Evolutionary conservation across 805 yeast genomes (phyloP), one percentile per base, ranked within the genome.

Genomic region (Pachysolen tannophilus): DNA sequence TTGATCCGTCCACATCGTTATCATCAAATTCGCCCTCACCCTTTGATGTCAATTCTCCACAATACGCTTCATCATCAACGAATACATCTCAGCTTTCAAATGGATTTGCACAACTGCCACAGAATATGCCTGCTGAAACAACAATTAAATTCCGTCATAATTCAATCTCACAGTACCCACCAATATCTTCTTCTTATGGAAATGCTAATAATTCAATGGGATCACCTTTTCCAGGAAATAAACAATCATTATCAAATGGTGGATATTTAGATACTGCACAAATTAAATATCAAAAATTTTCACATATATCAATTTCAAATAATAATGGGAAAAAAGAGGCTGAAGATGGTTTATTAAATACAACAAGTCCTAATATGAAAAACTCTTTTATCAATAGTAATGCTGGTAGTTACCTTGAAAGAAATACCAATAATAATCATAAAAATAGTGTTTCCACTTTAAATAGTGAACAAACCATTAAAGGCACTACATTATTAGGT

Each of bases 91-190:
- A 39, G 8, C 31, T 42, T 19, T 15, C 26, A 21, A 29, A 26
- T 23, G n/a, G 14, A 28, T 16, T 25, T 39, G 20, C 28, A 33
- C 20, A 9, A 42, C n/a, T n/a, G n/a, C n/a, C n/a, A n/a, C n/a
- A n/a, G n/a, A n/a, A n/a, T n/a, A n/a, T n/a, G n/a, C n/a, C n/a
- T n/a, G 15, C 26, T 33, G 28, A 33, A 26, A 21, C 14, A 32
- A 28, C 24, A 26, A 29, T 20, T 17, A 43, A 55, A 16, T 39
- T 52, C 29, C 50, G 75, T 43, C 60, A 67, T 20, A 55, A 55
- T 38, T 69, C 75, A 5, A 50, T 64, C 8, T 61, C 70, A 5
- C 69, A 63, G 35, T 58, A 62, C 34, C 74, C 75, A 6, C 73
- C 72, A 31, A 53, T 65, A 14, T 29, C 51, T 16, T n/a, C n/a